A percentile compares a stretch with the other conserved stretches of the same genome.
Conservation (phyloP, 306 rosid genomes). For the Amphicarpaea edgeworthii region DNA sequence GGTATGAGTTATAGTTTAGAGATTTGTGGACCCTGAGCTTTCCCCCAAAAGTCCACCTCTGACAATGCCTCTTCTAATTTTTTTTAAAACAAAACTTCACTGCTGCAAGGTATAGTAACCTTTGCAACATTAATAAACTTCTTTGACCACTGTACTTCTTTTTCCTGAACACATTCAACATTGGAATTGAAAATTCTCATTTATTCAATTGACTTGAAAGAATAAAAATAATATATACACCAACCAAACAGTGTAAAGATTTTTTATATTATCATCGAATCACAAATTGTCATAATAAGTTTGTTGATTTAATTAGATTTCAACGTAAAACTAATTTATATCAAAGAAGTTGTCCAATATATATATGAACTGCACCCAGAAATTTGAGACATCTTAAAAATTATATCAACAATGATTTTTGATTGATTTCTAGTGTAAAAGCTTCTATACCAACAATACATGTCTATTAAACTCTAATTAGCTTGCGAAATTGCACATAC, state of each 20-base stretch:
- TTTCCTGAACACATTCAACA: constrained; percentile 24
- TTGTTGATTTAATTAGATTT: too few relatives aligned
- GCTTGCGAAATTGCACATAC: constrained; percentile 51
- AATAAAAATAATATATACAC: not conserved
- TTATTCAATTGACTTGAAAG: not conserved
- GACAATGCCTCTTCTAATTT: not conserved
- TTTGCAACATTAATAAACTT: constrained; percentile 30
- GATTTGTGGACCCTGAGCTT: constrained; percentile 44
- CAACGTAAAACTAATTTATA: too few relatives aligned
- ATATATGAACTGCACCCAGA: too few relatives aligned
- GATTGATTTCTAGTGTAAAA: not conserved
- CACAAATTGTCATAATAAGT: not conserved
- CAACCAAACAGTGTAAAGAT: not conserved
- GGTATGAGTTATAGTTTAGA: constrained; percentile 36
- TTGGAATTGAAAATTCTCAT: constrained; percentile 4
- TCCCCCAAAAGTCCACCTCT: constrained; percentile 28
- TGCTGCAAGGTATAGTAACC: constrained; percentile 3
- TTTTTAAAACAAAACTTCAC: not conserved
- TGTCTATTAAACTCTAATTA: not conserved
- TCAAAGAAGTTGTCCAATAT: too few relatives aligned
- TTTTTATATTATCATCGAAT: not conserved
- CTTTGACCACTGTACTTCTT: not conserved
- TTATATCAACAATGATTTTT: not conserved
- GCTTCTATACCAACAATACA: not conserved
- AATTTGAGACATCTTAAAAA: too few relatives aligned